Evolutionary conservation across 768 basidiomycete species (phyloP).

Genomic region (Suillus discolor): DNA sequence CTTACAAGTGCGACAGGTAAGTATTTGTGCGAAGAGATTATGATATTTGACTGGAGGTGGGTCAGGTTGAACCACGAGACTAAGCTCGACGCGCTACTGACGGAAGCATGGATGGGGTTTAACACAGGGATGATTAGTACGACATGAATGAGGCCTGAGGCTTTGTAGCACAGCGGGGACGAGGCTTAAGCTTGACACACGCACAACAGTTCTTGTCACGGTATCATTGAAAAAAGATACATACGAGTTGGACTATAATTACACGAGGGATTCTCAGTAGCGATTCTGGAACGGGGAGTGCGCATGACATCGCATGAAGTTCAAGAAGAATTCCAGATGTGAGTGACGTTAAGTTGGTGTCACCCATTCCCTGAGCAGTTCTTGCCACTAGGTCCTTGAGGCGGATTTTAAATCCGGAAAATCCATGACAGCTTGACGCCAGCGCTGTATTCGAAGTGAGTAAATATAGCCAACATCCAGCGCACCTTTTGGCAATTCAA

Average conservation of each 20-base stretch:
- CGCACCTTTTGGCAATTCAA: too few relatives aligned
- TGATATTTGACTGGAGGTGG: neutral
- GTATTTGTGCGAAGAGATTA: neutral
- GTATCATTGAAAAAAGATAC: neutral
- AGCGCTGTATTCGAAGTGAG: too few relatives aligned
- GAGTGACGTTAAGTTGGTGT: neutral
- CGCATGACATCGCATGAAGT: neutral
- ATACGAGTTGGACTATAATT: neutral
- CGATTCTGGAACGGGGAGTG: neutral
- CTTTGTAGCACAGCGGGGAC: neutral
- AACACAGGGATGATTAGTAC: neutral
- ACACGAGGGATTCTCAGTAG: neutral
- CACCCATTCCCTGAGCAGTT: too few relatives aligned
- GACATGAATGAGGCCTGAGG: neutral
- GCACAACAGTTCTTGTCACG: neutral
- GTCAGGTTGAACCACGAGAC: neutral
- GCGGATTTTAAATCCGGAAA: too few relatives aligned
- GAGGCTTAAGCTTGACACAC: neutral
- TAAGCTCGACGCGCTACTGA: neutral
- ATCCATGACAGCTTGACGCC: neutral
- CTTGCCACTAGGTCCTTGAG: too few relatives aligned
- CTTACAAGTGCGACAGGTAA: neutral
- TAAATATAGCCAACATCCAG: too few relatives aligned
- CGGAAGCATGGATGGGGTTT: neutral
- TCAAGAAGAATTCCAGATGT: neutral